phyloP scores from a whole-genome alignment of 768 basidiomycete genomes.

The Lactarius psammicola region DNA sequence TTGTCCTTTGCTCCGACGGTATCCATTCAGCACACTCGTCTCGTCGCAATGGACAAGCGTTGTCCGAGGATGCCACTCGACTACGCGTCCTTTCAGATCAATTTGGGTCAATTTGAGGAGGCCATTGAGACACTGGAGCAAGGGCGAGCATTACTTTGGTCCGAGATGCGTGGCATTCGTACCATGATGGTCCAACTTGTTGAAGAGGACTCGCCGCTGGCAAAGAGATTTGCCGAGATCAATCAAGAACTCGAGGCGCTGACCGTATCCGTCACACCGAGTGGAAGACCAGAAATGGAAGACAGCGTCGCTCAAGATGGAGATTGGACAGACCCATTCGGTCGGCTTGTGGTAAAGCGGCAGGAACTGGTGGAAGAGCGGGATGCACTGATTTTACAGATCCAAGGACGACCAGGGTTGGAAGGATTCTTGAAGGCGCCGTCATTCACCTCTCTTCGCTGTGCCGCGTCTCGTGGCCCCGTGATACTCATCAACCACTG shows the following conservation, averaged over 20 bases:
- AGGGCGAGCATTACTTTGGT: slow-evolving; percentile 15
- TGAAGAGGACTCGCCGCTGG: background rate
- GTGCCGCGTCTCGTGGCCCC: slow-evolving; percentile 2
- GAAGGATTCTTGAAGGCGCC: background rate
- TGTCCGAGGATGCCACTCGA: slow-evolving; percentile 1
- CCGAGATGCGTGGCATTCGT: slow-evolving; percentile 13
- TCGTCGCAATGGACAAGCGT: background rate
- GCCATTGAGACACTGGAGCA: slow-evolving; percentile 16
- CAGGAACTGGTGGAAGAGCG: background rate
- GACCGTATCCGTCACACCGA: background rate
- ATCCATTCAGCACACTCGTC: too few species aligned
- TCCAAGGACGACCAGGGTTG: slow-evolving; percentile 2
- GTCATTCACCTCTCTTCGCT: background rate
- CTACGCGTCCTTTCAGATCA: slow-evolving; percentile 12
- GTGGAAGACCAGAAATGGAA: background rate
- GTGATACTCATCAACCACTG: slow-evolving; percentile 11
- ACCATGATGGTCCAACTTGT: background rate
- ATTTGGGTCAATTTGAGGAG: slow-evolving; percentile 4
- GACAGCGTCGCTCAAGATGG: background rate
- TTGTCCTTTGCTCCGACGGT: too few species aligned
- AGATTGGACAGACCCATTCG: background rate
- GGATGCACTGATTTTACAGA: background rate
- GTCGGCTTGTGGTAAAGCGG: background rate
- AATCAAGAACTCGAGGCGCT: background rate
- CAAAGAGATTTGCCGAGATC: background rate